phyloP scores from a whole-genome alignment of 2,329 filamentous ascomycete genomes.

The Escovopsis sp. region DNA sequence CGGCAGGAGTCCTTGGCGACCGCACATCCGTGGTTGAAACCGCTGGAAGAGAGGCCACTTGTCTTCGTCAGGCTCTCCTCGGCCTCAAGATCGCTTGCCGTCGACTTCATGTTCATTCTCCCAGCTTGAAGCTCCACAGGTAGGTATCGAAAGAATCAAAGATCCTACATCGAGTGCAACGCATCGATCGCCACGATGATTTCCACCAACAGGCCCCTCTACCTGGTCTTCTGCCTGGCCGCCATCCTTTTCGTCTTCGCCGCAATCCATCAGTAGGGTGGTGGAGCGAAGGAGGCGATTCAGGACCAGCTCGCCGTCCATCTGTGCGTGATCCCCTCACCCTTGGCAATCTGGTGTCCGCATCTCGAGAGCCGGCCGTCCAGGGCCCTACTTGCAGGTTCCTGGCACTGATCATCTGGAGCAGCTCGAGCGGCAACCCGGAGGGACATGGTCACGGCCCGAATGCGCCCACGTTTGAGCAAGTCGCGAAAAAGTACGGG shows the following conservation, averaged over 20 bases:
- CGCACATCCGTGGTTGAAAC: too few species aligned
- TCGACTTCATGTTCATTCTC: too few species aligned
- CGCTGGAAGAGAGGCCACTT: too few species aligned
- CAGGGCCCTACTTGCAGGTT: too few species aligned
- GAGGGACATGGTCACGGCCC: background rate
- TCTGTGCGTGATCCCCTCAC: constrained; percentile 3
- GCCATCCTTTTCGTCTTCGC: constrained; percentile 4
- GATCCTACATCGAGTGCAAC: background rate
- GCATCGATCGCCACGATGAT: constrained; percentile 1
- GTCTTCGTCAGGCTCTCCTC: too few species aligned
- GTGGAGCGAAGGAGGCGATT: background rate
- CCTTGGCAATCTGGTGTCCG: too few species aligned
- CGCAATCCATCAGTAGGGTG: constrained; percentile 4
- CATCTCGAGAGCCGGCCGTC: background rate
- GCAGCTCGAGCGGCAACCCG: background rate
- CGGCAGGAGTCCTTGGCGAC: too few species aligned
- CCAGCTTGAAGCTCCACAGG: too few species aligned
- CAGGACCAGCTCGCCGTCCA: constrained; percentile 3
- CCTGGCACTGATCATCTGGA: background rate
- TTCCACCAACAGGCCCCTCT: constrained; percentile 2
- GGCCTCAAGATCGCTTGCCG: too few species aligned
- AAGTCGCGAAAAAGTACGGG: constrained; percentile 19
- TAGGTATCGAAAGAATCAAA: too few species aligned
- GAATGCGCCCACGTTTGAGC: constrained; percentile 5
- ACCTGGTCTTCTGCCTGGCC: constrained; percentile 1